A percentile compares a stretch with the other conserved stretches of the same genome.
Conservation (phyloP, 1,139 yeast genomes). For the Geotrichum australiense region DNA sequence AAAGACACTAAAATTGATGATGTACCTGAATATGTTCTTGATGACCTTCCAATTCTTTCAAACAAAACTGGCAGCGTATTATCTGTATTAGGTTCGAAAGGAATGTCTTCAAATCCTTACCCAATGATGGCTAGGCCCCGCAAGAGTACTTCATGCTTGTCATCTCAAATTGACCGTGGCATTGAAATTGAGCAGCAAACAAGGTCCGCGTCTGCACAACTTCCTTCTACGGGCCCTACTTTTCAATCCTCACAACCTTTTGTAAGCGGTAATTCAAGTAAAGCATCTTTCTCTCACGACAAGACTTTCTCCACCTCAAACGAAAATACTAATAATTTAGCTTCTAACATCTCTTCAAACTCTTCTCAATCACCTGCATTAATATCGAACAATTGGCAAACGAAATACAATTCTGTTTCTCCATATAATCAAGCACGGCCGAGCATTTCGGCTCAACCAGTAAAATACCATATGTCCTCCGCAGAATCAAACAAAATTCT, state of each 20-base stretch:
- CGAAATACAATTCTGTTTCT: too few relatives aligned
- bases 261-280: too few relatives aligned
- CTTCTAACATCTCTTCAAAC: not conserved
- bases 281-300: too few relatives aligned
- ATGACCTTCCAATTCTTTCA: constrained; percentile 28
- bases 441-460: too few relatives aligned
- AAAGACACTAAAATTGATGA: constrained; percentile 18
- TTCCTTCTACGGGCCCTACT: constrained; percentile 12
- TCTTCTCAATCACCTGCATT: not conserved
- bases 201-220: constrained; percentile 9
- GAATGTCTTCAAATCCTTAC: constrained; percentile 29
- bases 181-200: constrained; percentile 9
- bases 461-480: not conserved
- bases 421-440: too few relatives aligned
- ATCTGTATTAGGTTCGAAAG: constrained; percentile 15
- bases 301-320: too few relatives aligned
- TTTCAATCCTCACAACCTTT: constrained; percentile 10
- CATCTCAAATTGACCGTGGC: constrained; percentile 9
- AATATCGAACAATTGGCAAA: too few relatives aligned
- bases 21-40: constrained; percentile 33
- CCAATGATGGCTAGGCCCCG: constrained; percentile 29
- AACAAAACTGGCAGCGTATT: constrained; percentile 16
- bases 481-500: not conserved
- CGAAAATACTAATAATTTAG: too few relatives aligned
- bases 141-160: constrained; percentile 15